These are phyloP conservation scores for Sugiyamaella novakii DNA, from an alignment of 1,139 yeast species.

Conservation along the genomic window DNA sequence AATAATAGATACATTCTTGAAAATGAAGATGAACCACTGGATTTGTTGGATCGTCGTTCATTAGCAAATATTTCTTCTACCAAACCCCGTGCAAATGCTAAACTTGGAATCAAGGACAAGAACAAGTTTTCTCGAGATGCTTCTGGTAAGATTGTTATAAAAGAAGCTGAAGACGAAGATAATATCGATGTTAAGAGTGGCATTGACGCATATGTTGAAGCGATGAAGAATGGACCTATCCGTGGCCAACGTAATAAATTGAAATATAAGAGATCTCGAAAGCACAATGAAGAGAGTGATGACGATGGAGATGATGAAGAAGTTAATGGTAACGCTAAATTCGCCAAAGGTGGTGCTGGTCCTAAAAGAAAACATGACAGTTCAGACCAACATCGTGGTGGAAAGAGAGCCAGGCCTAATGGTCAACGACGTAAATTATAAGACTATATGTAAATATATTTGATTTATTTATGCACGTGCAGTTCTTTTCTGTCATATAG, in stretches of 20 bases:
- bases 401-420: constrained; percentile 11
- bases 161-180: constrained; percentile 44
- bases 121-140: constrained; percentile 55
- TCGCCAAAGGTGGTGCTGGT: constrained; percentile 6
- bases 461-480: no score
- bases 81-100: constrained; percentile 56
- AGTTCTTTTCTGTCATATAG: no score
- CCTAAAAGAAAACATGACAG: constrained; percentile 9
- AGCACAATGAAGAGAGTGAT: constrained; percentile 59
- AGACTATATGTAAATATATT: neutral
- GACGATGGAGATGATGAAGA: constrained; percentile 37
- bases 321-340: constrained; percentile 15
- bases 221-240: constrained; percentile 87
- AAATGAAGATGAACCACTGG: constrained; percentile 79
- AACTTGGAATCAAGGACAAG: constrained; percentile 48
- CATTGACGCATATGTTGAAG: constrained; percentile 89
- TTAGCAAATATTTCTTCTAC: constrained; percentile 86
- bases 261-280: constrained; percentile 68
- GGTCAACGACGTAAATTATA: constrained; percentile 11
- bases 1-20: constrained; percentile 66
- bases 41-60: constrained; percentile 81
- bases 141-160: constrained; percentile 43
- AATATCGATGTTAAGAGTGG: constrained; percentile 54
- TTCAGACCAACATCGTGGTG: constrained; percentile 12
- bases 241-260: constrained; percentile 90